Conservation (phyloP, 2,329 filamentous ascomycete genomes). For the Cordyceps javanica region DNA sequence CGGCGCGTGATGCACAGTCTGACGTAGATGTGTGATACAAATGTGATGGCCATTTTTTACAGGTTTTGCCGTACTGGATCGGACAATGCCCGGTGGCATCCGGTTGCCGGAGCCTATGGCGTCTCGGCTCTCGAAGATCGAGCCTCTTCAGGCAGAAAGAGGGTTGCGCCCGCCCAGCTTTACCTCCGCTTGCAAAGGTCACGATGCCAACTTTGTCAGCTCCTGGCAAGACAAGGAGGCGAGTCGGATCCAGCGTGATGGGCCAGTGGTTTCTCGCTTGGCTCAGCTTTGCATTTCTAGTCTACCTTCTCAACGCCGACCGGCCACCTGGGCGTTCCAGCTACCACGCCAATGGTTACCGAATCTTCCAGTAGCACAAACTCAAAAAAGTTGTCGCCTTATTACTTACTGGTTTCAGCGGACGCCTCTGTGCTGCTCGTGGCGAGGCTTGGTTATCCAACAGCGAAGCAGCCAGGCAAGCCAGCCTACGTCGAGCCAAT, state of each 20-base stretch:
- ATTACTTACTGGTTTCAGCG: too few species aligned
- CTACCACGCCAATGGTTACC: not conserved
- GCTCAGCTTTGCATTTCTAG: too few species aligned
- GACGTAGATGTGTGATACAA: not conserved
- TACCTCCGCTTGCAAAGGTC: not conserved
- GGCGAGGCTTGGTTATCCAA: constrained; percentile 3
- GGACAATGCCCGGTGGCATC: not conserved
- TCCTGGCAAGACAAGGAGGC: not conserved
- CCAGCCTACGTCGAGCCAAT: not conserved
- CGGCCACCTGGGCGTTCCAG: not conserved
- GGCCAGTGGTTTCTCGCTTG: constrained; percentile 1
- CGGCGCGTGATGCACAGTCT: not conserved
- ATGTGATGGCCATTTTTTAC: not conserved
- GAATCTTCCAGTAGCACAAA: not conserved
- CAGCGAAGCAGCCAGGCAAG: not conserved
- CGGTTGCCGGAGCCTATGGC: not conserved
- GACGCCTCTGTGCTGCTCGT: not conserved
- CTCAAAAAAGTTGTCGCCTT: constrained; percentile 4
- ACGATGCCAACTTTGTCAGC: not conserved
- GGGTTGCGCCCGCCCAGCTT: not conserved
- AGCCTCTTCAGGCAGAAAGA: not conserved
- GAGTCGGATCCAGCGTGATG: not conserved
- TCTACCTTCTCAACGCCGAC: too few species aligned
- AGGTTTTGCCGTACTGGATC: not conserved
- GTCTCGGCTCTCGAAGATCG: not conserved